These are phyloP conservation scores for Blumeria hordei DNA, from an alignment of 2,329 filamentous ascomycete species.

Conservation along the genomic window DNA sequence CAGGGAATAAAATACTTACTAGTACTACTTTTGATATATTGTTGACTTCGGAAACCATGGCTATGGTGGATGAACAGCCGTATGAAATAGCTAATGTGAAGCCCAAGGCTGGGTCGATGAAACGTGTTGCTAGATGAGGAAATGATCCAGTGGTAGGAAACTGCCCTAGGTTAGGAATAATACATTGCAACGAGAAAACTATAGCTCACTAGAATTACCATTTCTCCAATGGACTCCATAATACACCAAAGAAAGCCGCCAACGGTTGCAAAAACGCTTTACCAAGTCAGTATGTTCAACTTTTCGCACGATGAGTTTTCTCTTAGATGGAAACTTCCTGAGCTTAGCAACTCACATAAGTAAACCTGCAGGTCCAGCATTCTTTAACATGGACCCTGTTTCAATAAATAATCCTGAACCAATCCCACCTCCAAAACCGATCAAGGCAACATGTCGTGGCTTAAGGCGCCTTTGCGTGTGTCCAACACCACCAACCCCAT, in stretches of 20 bases:
- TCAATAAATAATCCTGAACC: slow-evolving; percentile 29
- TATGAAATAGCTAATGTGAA: slow-evolving; percentile 21
- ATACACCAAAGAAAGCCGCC: slow-evolving; percentile 27
- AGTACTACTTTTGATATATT: too few species aligned
- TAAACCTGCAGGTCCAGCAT: slow-evolving; percentile 27
- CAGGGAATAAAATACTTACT: too few species aligned
- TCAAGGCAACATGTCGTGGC: slow-evolving; percentile 31
- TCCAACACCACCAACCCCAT: background rate
- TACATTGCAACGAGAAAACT: background rate
- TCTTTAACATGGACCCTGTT: slow-evolving; percentile 26
- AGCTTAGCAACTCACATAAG: slow-evolving; percentile 16
- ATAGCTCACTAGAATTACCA: slow-evolving; percentile 17
- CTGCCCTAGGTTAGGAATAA: slow-evolving; percentile 9
- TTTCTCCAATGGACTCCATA: slow-evolving; percentile 26
- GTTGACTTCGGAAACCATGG: slow-evolving; percentile 6
- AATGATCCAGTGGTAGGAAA: slow-evolving; percentile 27
- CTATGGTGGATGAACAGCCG: slow-evolving; percentile 12
- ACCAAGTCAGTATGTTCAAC: background rate
- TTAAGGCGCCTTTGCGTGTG: slow-evolving; percentile 8
- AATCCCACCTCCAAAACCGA: slow-evolving; percentile 33
- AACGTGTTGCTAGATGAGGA: slow-evolving; percentile 21
- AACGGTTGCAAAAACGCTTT: slow-evolving; percentile 24
- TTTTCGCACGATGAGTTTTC: background rate
- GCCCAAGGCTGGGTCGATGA: slow-evolving; percentile 26
- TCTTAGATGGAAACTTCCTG: too few species aligned